These are phyloP conservation scores for Komagataea norvegica DNA, from an alignment of 1,139 yeast species.

Conservation along the genomic window DNA sequence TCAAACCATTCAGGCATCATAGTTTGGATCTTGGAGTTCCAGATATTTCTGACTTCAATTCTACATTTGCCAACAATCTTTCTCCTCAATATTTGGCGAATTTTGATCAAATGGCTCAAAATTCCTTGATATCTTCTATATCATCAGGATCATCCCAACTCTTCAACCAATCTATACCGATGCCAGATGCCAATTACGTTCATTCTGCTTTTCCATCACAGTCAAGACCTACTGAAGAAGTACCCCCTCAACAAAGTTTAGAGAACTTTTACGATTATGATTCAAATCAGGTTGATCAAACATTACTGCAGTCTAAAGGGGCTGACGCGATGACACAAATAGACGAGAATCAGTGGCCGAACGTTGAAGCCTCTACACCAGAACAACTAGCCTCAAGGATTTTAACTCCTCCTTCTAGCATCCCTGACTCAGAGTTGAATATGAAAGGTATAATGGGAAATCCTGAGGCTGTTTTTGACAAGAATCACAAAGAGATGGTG, in stretches of 20 bases:
- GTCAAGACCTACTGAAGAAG: no score
- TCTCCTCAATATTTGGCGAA: conserved; percentile 15
- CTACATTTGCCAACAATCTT: conserved; percentile 6
- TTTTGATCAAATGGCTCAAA: conserved; percentile 2
- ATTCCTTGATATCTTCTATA: conserved; percentile 2
- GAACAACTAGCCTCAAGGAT: conserved; percentile 8
- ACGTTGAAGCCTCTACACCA: conserved; percentile 18
- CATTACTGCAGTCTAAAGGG: background rate
- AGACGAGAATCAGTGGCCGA: conserved; percentile 21
- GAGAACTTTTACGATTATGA: conserved; percentile 4
- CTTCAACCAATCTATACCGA: background rate
- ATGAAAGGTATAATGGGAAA: background rate
- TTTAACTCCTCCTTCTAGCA: conserved; percentile 21
- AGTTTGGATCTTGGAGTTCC: conserved; percentile 20
- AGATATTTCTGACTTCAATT: conserved; percentile 15
- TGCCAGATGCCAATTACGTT: conserved; percentile 1
- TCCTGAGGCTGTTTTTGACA: background rate
- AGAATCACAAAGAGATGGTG: background rate
- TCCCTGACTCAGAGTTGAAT: conserved; percentile 11
- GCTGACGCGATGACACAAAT: conserved; percentile 3
- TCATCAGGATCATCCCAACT: conserved; percentile 1
- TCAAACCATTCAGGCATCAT: conserved; percentile 22
- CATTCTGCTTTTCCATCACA: background rate
- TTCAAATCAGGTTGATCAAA: conserved; percentile 1
- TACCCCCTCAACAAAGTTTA: background rate